These are phyloP conservation scores for Mycena filopes DNA, from an alignment of 768 basidiomycete genomes.

Conservation along the genomic window DNA sequence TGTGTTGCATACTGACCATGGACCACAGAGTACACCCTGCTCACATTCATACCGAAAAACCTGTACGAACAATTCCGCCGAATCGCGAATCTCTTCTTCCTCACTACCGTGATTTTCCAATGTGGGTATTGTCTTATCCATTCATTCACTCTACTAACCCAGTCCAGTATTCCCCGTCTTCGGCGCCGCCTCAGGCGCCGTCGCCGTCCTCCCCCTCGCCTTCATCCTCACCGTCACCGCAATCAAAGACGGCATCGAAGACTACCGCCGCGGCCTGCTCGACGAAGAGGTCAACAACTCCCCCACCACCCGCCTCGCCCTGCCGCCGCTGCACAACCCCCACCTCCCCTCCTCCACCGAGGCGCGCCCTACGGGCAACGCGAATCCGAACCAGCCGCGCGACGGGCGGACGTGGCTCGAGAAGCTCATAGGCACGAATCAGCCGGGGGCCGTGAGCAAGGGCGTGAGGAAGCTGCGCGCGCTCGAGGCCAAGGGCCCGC, in stretches of 20 bases:
- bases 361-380: too few species aligned
- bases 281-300: slow-evolving; percentile 97
- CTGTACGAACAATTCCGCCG: slow-evolving; percentile 94
- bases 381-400: slow-evolving; percentile 86
- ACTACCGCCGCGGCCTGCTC: slow-evolving; percentile 87
- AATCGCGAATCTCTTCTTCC: slow-evolving; percentile 93
- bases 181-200: slow-evolving; percentile 84
- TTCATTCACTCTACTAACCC: slow-evolving; percentile 13
- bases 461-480: slow-evolving; percentile 90
- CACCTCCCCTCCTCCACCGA: too few species aligned
- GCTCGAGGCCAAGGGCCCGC: slow-evolving; percentile 72
- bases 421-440: slow-evolving; percentile 73
- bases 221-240: slow-evolving; percentile 92
- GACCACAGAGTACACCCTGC: slow-evolving; percentile 81
- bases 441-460: slow-evolving; percentile 81
- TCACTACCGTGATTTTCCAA: slow-evolving; percentile 84
- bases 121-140: slow-evolving; percentile 50
- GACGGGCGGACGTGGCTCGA: slow-evolving; percentile 84
- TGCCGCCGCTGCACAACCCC: slow-evolving; percentile 40
- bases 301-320: slow-evolving; percentile 87
- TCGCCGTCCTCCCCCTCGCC: slow-evolving; percentile 85
- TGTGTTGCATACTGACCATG: slow-evolving; percentile 2
- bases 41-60: slow-evolving; percentile 95
- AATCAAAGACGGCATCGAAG: slow-evolving; percentile 96
- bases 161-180: slow-evolving; percentile 88